Conservation (phyloP, 352 stramenopile species). For the Blastocystis sp. region DNA sequence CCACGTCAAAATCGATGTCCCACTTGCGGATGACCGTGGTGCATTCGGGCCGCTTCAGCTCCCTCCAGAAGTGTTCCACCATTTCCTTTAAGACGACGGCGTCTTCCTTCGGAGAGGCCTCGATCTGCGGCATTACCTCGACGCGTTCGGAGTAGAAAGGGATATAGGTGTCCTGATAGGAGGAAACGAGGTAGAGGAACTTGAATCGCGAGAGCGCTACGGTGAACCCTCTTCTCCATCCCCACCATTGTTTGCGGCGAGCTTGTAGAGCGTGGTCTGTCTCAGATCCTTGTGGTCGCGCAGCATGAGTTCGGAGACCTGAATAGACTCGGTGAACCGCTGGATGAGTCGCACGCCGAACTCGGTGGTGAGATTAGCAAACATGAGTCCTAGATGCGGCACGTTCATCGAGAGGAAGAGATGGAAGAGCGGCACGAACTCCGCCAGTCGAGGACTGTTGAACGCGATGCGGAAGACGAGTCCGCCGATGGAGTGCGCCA, state of each 20-base stretch:
- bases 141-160: slow-evolving; percentile 45
- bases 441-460: neutral
- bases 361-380: slow-evolving; percentile 8
- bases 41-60: slow-evolving; percentile 9
- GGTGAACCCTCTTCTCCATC: neutral
- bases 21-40: slow-evolving; percentile 36
- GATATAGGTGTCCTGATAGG: slow-evolving; percentile 51
- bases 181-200: slow-evolving; percentile 28
- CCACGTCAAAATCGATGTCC: slow-evolving; percentile 15
- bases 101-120: neutral
- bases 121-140: neutral
- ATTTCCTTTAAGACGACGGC: slow-evolving; percentile 1
- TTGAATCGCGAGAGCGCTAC: neutral
- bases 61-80: slow-evolving; percentile 17
- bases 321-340: neutral
- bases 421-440: neutral
- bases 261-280: slow-evolving; percentile 38
- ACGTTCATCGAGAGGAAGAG: slow-evolving; percentile 46
- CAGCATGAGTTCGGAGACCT: slow-evolving; percentile 4
- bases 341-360: neutral
- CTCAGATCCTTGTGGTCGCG: slow-evolving; percentile 18
- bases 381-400: slow-evolving; percentile 5
- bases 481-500: slow-evolving; percentile 36
- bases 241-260: neutral
- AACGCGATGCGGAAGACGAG: slow-evolving; percentile 34